A percentile compares a stretch with the other conserved stretches of the same genome.
These are phyloP conservation scores for Daldinia bambusicola DNA, from an alignment of 495 filamentous ascomycete species.

Conservation along the genomic window DNA sequence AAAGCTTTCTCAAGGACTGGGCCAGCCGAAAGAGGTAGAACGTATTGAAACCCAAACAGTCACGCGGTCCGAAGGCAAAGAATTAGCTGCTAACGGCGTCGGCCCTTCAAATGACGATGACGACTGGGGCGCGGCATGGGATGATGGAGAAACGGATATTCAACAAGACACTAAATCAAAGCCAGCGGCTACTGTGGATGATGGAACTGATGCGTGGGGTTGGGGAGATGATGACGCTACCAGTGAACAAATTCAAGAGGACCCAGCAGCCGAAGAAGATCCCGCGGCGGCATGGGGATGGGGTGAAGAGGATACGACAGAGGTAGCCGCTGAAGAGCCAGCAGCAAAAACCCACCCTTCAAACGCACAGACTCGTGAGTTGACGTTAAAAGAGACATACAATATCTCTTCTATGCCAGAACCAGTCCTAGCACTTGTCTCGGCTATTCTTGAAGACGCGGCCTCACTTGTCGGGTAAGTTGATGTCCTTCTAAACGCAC, in stretches of 20 bases:
- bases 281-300: slow-evolving; percentile 68
- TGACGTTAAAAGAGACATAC: slow-evolving; percentile 87
- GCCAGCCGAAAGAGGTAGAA: slow-evolving; percentile 73
- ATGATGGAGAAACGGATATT: slow-evolving; percentile 61
- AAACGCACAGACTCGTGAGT: slow-evolving; percentile 51
- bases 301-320: slow-evolving; percentile 63
- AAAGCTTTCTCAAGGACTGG: slow-evolving; percentile 71
- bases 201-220: slow-evolving; percentile 48
- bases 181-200: slow-evolving; percentile 32
- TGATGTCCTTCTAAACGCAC: background rate
- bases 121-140: slow-evolving; percentile 74
- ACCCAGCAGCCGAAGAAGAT: slow-evolving; percentile 56
- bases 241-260: slow-evolving; percentile 26
- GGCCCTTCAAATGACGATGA: slow-evolving; percentile 55
- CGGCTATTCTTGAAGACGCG: slow-evolving; percentile 74
- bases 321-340: slow-evolving; percentile 42
- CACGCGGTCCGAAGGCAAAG: slow-evolving; percentile 69
- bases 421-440: slow-evolving; percentile 75
- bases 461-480: slow-evolving; percentile 68
- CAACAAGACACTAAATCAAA: slow-evolving; percentile 57
- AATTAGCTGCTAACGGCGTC: slow-evolving; percentile 64
- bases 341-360: slow-evolving; percentile 31
- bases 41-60: slow-evolving; percentile 85
- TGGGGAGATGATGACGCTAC: slow-evolving; percentile 47
- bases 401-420: slow-evolving; percentile 87